Percentiles rank a stretch among this genome's conserved stretches.
phyloP scores from a whole-genome alignment of 2,329 filamentous ascomycete species.

The Herpotrichia juniperi region DNA sequence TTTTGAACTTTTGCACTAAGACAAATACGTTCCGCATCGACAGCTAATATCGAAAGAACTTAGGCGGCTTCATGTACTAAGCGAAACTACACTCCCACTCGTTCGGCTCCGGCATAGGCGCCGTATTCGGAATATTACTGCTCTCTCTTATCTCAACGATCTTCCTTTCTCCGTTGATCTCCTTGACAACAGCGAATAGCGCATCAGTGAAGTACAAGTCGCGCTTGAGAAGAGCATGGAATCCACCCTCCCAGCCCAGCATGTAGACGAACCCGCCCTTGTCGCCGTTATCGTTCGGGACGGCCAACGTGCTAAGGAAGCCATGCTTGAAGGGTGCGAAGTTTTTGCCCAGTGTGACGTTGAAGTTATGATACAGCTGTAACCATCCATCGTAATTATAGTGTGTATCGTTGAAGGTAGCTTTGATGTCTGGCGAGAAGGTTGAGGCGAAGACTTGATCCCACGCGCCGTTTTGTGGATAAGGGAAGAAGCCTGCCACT shows the following conservation, averaged over 20 bases:
- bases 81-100: constrained; percentile 30
- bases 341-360: constrained; percentile 28
- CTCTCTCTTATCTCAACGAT: constrained; percentile 40
- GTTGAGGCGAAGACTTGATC: constrained; percentile 24
- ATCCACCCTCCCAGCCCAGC: constrained; percentile 40
- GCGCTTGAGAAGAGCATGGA: constrained; percentile 22
- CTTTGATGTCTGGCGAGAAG: constrained; percentile 33
- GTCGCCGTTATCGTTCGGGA: constrained; percentile 37
- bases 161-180: constrained; percentile 29
- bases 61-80: no score
- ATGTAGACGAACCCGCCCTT: constrained; percentile 40
- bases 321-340: constrained; percentile 39
- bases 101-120: constrained; percentile 26
- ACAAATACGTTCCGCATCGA: no score
- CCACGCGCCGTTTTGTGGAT: constrained; percentile 38
- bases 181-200: constrained; percentile 34
- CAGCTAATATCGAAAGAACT: no score
- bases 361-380: constrained; percentile 33
- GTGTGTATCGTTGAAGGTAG: constrained; percentile 40
- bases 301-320: constrained; percentile 31
- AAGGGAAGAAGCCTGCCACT: constrained; percentile 37
- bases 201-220: constrained; percentile 39
- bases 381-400: constrained; percentile 38
- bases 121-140: constrained; percentile 37
- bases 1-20: no score